Conservation (phyloP, 257 asterid species). For the Solanum habrochaites region DNA sequence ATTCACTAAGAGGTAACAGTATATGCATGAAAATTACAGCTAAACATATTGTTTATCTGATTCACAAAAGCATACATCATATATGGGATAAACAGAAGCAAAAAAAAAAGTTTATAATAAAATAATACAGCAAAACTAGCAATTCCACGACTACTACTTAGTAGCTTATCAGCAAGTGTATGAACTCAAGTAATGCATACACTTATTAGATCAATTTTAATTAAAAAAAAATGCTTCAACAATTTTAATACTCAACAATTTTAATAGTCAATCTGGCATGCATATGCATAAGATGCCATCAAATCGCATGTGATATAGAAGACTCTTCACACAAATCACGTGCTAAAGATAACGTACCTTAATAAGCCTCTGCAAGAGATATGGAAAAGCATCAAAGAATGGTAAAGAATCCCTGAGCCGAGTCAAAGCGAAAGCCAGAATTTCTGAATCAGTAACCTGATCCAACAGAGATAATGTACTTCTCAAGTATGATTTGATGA, state of each 20-base stretch:
- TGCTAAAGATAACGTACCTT: conserved; percentile 37
- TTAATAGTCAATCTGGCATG: not conserved
- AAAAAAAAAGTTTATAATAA: not conserved
- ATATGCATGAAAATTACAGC: not conserved
- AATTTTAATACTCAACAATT: not conserved
- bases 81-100: not conserved
- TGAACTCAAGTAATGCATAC: not conserved
- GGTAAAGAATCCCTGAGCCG: conserved; percentile 57
- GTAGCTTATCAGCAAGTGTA: not conserved
- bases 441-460: conserved; percentile 69
- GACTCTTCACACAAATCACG: not conserved
- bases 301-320: not conserved
- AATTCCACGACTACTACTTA: not conserved
- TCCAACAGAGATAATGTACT: conserved; percentile 69
- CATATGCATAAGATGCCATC: not conserved
- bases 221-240: not conserved
- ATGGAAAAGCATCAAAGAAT: conserved; percentile 66
- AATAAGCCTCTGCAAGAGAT: conserved; percentile 47
- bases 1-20: not conserved
- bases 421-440: conserved; percentile 56
- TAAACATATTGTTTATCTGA: not conserved
- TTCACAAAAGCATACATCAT: not conserved
- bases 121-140: not conserved
- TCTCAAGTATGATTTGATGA: conserved; percentile 68
- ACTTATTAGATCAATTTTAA: not conserved